These are phyloP conservation scores for Syzygium oleosum DNA, from an alignment of 345 rosid genomes.

Conservation along the genomic window DNA sequence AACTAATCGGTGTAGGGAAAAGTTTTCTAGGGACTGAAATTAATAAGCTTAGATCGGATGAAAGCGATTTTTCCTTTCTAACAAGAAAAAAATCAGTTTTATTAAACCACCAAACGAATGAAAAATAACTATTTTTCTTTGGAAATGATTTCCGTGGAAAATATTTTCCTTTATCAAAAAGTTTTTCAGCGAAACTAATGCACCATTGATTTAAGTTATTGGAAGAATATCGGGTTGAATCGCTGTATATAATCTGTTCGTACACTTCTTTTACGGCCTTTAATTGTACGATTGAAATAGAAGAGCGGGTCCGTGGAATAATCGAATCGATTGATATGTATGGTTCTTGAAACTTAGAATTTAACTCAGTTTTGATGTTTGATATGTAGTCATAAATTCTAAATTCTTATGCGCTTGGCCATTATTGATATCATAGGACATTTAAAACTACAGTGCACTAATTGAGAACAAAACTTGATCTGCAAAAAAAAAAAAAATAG, in stretches of 20 bases:
- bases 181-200: background rate
- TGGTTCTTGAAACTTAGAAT: too few relatives aligned
- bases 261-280: too few relatives aligned
- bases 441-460: background rate
- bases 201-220: accelerated
- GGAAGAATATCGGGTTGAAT: too few relatives aligned
- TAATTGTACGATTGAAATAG: background rate
- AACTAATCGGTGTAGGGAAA: accelerated
- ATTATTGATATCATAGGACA: background rate
- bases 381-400: background rate
- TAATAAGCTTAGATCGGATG: accelerated
- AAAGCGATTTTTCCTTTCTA: accelerated
- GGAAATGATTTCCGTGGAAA: too few relatives aligned
- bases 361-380: background rate
- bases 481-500: background rate
- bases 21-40: background rate
- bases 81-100: background rate
- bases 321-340: background rate
- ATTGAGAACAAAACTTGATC: background rate
- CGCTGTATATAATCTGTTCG: accelerated
- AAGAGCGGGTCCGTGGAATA: background rate
- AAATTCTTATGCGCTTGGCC: background rate
- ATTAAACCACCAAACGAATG: background rate
- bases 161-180: too few relatives aligned
- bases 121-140: too few relatives aligned